A percentile compares a stretch with the other conserved stretches of the same genome.
Evolutionary conservation across 2,329 filamentous ascomycete genomes (phyloP).

Genomic region (Pseudogymnoascus sp.): DNA sequence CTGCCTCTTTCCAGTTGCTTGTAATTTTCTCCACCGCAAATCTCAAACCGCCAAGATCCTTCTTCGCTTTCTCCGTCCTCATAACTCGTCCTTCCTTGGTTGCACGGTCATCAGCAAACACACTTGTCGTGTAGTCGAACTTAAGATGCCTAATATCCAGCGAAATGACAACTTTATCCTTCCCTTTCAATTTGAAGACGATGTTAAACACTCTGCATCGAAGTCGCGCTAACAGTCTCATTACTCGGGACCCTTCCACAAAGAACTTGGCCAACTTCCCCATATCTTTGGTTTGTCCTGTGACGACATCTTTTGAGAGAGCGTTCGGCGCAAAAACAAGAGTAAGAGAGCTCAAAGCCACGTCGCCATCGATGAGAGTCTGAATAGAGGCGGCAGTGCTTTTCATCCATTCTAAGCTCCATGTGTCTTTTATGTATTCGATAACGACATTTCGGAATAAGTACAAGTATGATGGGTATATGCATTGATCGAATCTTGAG

Average conservation of each 20-base stretch:
- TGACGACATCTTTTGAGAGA: conserved; percentile 11
- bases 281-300: conserved; percentile 12
- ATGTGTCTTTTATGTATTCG: conserved; percentile 16
- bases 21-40: conserved; percentile 18
- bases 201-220: conserved; percentile 19
- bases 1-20: conserved; percentile 14
- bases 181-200: conserved; percentile 17
- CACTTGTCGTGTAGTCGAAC: neutral
- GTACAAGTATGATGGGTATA: conserved; percentile 12
- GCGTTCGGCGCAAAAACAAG: conserved; percentile 16
- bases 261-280: conserved; percentile 22
- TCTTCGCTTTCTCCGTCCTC: neutral
- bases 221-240: conserved; percentile 17
- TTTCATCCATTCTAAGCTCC: conserved; percentile 15
- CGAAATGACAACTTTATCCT: conserved; percentile 11
- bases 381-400: conserved; percentile 14
- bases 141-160: conserved; percentile 12
- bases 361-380: conserved; percentile 13
- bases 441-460: conserved; percentile 19
- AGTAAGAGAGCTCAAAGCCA: conserved; percentile 18
- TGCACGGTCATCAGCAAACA: neutral
- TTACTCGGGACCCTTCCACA: conserved; percentile 13
- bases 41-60: conserved; percentile 18
- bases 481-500: neutral
- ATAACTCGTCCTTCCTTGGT: conserved; percentile 11